These are phyloP conservation scores for Nematodospora valgi DNA, from an alignment of 805 yeast species.

Conservation along the genomic window DNA sequence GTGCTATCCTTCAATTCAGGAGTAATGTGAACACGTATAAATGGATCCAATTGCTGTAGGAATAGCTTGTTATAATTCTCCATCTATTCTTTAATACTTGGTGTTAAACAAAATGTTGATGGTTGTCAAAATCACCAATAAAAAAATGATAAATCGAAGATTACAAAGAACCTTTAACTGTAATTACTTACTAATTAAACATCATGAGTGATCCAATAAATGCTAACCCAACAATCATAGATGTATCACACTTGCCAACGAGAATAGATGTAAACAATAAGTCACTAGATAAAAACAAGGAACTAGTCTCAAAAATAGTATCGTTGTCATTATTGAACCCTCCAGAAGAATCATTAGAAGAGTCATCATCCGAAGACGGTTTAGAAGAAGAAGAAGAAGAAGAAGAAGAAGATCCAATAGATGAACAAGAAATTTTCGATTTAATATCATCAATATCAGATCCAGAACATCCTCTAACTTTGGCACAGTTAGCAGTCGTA, in stretches of 20 bases:
- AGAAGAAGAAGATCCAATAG: constrained; percentile 61
- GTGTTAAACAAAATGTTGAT: neutral
- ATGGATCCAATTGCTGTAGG: constrained; percentile 36
- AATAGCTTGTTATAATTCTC: constrained; percentile 26
- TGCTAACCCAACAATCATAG: constrained; percentile 86
- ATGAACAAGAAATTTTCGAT: constrained; percentile 86
- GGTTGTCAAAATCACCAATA: constrained; percentile 1
- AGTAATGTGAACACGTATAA: constrained; percentile 15
- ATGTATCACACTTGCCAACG: constrained; percentile 72
- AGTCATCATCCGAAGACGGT: constrained; percentile 16
- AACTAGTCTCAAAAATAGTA: constrained; percentile 24
- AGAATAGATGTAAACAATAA: constrained; percentile 32
- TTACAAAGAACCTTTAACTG: too few species aligned
- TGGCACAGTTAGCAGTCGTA: constrained; percentile 93
- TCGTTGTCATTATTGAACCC: constrained; percentile 26
- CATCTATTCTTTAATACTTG: constrained; percentile 26
- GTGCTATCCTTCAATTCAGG: constrained; percentile 2
- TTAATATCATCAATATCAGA: constrained; percentile 83
- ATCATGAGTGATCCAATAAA: constrained; percentile 79
- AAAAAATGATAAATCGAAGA: neutral
- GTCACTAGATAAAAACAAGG: constrained; percentile 12
- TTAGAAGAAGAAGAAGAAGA: constrained; percentile 34
- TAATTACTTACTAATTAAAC: too few species aligned
- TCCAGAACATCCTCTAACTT: constrained; percentile 94
- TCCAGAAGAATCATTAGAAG: constrained; percentile 17